Percentiles rank a stretch among this genome's conserved stretches.
These are phyloP conservation scores for Withania somnifera DNA, from an alignment of 305 asterid species.

Conservation along the genomic window DNA sequence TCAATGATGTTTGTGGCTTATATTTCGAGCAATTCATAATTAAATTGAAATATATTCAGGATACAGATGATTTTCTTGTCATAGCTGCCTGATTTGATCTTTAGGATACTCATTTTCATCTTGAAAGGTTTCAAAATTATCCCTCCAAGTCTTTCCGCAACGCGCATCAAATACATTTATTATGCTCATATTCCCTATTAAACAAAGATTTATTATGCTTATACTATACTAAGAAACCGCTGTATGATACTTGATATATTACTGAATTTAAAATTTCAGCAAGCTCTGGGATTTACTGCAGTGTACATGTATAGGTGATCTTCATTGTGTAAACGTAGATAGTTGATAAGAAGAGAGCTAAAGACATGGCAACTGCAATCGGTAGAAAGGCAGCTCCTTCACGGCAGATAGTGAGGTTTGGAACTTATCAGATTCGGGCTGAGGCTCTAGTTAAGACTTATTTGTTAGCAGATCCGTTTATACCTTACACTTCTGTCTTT, in stretches of 20 bases:
- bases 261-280: not conserved
- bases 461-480: constrained; percentile 63
- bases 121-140: not conserved
- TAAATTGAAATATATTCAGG: not conserved
- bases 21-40: not conserved
- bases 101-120: not conserved
- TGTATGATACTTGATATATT: not conserved
- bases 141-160: not conserved
- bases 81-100: not conserved
- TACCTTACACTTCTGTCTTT: constrained; percentile 70
- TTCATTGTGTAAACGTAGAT: not conserved
- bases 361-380: not conserved
- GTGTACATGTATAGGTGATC: not conserved
- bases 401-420: constrained; percentile 41
- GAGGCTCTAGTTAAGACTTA: constrained; percentile 61
- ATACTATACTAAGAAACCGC: not conserved
- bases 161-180: not conserved
- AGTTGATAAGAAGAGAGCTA: not conserved
- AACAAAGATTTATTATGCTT: too few species aligned
- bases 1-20: not conserved
- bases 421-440: constrained; percentile 63
- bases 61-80: not conserved
- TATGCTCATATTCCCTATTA: not conserved
- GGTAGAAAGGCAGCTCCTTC: constrained; percentile 45
- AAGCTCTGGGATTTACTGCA: not conserved